Evolutionary conservation across 768 basidiomycete species (phyloP).

Genomic region (Arthromyces matolae): DNA sequence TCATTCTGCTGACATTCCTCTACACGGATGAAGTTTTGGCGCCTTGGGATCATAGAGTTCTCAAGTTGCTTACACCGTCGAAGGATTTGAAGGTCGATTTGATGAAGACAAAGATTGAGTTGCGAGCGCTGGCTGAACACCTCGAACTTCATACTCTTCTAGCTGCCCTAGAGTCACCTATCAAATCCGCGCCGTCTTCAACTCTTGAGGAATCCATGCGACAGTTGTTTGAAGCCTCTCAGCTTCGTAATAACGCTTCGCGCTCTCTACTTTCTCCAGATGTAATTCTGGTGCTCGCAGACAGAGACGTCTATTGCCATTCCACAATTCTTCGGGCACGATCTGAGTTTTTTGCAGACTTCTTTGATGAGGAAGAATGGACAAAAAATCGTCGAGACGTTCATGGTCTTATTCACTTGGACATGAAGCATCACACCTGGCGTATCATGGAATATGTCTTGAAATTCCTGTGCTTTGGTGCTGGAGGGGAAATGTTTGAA

Average conservation of each 20-base stretch:
- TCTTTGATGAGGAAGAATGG: constrained; percentile 86
- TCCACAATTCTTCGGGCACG: constrained; percentile 78
- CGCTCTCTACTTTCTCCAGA: constrained; percentile 49
- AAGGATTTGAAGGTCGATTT: constrained; percentile 37
- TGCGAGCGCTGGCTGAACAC: constrained; percentile 53
- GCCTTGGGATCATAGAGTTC: constrained; percentile 78
- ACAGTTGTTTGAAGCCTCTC: constrained; percentile 43
- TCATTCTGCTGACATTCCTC: constrained; percentile 80
- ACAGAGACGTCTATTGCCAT: constrained; percentile 62
- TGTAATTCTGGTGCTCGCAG: constrained; percentile 66
- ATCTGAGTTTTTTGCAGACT: constrained; percentile 76
- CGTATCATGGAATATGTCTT: constrained; percentile 73
- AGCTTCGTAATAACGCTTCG: constrained; percentile 9
- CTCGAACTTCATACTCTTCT: constrained; percentile 56
- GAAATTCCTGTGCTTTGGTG: constrained; percentile 73
- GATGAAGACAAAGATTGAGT: constrained; percentile 54
- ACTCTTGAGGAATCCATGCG: constrained; percentile 50
- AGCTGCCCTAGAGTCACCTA: constrained; percentile 53
- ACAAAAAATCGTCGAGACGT: constrained; percentile 55
- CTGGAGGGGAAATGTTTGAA: constrained; percentile 64
- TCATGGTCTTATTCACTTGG: constrained; percentile 53
- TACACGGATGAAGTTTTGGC: constrained; percentile 83
- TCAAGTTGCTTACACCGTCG: constrained; percentile 39
- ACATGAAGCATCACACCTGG: constrained; percentile 72
- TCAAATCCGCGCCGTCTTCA: constrained; percentile 49